Evolutionary conservation across 2,329 filamentous ascomycete genomes (phyloP).

Genomic region (Colletotrichum somersetense): DNA sequence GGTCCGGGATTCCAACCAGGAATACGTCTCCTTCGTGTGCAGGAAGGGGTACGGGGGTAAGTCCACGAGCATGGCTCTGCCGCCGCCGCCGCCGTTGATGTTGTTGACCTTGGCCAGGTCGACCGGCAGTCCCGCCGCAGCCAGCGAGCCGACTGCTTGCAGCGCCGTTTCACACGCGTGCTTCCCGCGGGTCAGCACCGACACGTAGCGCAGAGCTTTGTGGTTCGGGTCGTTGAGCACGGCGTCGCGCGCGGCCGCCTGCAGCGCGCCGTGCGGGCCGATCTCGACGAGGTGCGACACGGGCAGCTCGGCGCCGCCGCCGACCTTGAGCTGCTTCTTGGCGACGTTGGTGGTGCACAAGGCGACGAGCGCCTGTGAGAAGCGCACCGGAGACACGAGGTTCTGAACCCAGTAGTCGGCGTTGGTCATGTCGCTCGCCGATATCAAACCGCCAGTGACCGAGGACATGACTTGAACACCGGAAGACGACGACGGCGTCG

Average conservation of each 20-base stretch:
- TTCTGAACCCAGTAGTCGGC: slow-evolving; percentile 35
- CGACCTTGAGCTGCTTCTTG: slow-evolving; percentile 43
- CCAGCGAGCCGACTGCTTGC: slow-evolving; percentile 20
- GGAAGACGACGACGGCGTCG: neutral
- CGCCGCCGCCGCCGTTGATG: neutral
- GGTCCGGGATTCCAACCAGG: slow-evolving; percentile 26
- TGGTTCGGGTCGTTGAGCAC: slow-evolving; percentile 59
- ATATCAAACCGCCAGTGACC: slow-evolving; percentile 12
- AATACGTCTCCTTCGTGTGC: slow-evolving; percentile 33
- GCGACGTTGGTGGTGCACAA: slow-evolving; percentile 20
- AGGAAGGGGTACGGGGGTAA: slow-evolving; percentile 42
- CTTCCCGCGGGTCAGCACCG: slow-evolving; percentile 8
- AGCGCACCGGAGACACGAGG: slow-evolving; percentile 24
- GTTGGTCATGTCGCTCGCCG: neutral
- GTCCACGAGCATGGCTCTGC: slow-evolving; percentile 28
- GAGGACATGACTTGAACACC: slow-evolving; percentile 49
- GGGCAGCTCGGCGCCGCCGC: slow-evolving; percentile 37
- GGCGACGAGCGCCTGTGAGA: slow-evolving; percentile 28
- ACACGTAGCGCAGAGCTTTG: slow-evolving; percentile 49
- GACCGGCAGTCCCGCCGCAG: slow-evolving; percentile 47
- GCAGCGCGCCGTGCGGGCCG: slow-evolving; percentile 33
- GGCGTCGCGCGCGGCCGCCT: slow-evolving; percentile 59
- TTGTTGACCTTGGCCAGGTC: slow-evolving; percentile 60
- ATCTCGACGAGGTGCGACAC: slow-evolving; percentile 32
- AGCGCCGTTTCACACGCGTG: slow-evolving; percentile 9